phyloP scores from a whole-genome alignment of 805 yeast species.

The Hanseniaspora singularis region DNA sequence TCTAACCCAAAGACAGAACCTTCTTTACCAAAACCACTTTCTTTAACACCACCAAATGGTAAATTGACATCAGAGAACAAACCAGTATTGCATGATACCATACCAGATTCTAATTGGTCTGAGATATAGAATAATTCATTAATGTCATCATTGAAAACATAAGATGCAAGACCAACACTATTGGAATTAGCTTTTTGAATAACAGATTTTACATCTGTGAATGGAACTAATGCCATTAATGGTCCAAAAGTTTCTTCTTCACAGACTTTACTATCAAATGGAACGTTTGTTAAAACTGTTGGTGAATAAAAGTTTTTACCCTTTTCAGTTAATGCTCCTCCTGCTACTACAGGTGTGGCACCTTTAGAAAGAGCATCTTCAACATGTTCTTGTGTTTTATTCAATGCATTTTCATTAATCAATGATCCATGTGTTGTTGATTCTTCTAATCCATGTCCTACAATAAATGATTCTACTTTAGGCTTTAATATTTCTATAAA shows the following conservation, averaged over 20 bases:
- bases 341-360: constrained; percentile 39
- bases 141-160: constrained; percentile 43
- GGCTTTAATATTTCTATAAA: constrained; percentile 36
- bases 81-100: constrained; percentile 53
- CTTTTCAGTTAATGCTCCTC: constrained; percentile 40
- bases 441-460: constrained; percentile 46
- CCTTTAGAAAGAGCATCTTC: constrained; percentile 43
- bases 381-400: constrained; percentile 43
- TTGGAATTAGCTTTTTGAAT: constrained; percentile 43
- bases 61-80: constrained; percentile 43
- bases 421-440: constrained; percentile 46
- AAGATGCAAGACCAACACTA: constrained; percentile 47
- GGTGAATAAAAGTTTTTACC: constrained; percentile 47
- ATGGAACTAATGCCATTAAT: constrained; percentile 44
- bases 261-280: constrained; percentile 39
- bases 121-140: constrained; percentile 41
- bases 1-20: constrained; percentile 53
- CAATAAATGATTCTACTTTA: constrained; percentile 36
- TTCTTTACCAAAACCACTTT: constrained; percentile 61
- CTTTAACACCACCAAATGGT: constrained; percentile 55
- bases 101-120: constrained; percentile 50
- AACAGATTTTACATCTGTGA: constrained; percentile 43
- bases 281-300: constrained; percentile 40
- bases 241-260: constrained; percentile 59
- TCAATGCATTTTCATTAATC: constrained; percentile 40